Conservation (phyloP, 495 filamentous ascomycete species). For the Xylaria curta region DNA sequence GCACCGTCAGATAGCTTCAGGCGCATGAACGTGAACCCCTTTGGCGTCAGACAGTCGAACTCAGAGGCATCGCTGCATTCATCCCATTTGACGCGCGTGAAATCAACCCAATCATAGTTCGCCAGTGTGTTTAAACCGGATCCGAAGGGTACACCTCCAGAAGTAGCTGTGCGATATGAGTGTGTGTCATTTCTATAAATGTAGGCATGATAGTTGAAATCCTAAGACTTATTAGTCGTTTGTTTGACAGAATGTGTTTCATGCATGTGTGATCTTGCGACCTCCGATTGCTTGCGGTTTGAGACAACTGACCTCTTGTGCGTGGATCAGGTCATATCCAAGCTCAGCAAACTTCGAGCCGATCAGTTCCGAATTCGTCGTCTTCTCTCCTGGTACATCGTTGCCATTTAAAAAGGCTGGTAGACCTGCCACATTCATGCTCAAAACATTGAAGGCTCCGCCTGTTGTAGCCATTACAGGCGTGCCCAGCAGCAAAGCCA, state of each 20-base stretch:
- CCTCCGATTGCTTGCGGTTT: constrained; percentile 2
- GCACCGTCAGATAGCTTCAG: constrained; percentile 46
- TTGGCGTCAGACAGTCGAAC: constrained; percentile 67
- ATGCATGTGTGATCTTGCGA: constrained; percentile 21
- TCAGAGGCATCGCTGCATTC: constrained; percentile 60
- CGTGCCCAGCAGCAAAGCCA: background rate
- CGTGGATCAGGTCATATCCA: constrained; percentile 64
- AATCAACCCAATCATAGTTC: constrained; percentile 60
- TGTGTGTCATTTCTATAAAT: constrained; percentile 63
- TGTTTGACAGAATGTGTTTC: constrained; percentile 8
- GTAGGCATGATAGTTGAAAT: constrained; percentile 69
- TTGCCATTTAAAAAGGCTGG: constrained; percentile 60
- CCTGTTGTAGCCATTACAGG: constrained; percentile 26
- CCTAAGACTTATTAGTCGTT: constrained; percentile 36
- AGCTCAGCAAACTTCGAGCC: constrained; percentile 57
- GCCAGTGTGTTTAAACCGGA: constrained; percentile 66
- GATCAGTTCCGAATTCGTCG: constrained; percentile 54
- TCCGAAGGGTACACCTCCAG: constrained; percentile 65
- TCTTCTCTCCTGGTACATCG: constrained; percentile 60
- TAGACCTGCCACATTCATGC: constrained; percentile 67
- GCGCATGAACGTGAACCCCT: constrained; percentile 69
- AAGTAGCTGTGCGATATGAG: constrained; percentile 64
- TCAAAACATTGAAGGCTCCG: constrained; percentile 58
- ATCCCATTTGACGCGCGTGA: constrained; percentile 63
- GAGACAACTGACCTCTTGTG: constrained; percentile 58